phyloP scores from a whole-genome alignment of 805 yeast species.

The Saturnispora silvae region DNA sequence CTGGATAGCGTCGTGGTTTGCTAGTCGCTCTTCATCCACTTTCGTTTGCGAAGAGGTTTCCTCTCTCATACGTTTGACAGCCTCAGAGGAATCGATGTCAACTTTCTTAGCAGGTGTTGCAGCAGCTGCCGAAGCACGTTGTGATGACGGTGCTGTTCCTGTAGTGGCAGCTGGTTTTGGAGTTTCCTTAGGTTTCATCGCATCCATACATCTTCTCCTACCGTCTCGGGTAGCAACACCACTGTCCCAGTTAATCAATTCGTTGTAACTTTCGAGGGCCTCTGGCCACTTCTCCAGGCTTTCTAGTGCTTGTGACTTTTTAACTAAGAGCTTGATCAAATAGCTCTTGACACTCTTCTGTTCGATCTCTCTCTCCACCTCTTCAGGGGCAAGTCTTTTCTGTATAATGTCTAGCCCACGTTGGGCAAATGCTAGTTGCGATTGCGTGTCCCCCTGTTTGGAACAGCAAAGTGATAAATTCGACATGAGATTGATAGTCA shows the following conservation, averaged over 20 bases:
- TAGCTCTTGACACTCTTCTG: slow-evolving; percentile 50
- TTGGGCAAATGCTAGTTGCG: slow-evolving; percentile 33
- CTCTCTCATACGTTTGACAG: slow-evolving; percentile 4
- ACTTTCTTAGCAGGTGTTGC: neutral
- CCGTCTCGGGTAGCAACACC: slow-evolving; percentile 65
- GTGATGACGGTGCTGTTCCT: slow-evolving; percentile 5
- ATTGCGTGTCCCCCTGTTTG: slow-evolving; percentile 60
- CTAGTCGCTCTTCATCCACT: slow-evolving; percentile 47
- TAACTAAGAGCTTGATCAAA: slow-evolving; percentile 59
- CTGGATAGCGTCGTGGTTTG: slow-evolving; percentile 54
- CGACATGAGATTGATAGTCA: slow-evolving; percentile 58
- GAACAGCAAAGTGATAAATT: slow-evolving; percentile 61
- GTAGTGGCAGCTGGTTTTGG: slow-evolving; percentile 23
- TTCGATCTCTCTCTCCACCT: slow-evolving; percentile 26
- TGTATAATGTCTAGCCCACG: slow-evolving; percentile 36
- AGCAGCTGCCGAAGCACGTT: slow-evolving; percentile 7
- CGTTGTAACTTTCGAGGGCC: slow-evolving; percentile 52
- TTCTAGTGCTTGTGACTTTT: slow-evolving; percentile 80
- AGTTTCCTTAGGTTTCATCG: slow-evolving; percentile 30
- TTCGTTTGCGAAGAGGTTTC: slow-evolving; percentile 10
- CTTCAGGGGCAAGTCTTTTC: slow-evolving; percentile 22
- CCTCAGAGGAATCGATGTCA: slow-evolving; percentile 1
- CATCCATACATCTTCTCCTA: slow-evolving; percentile 62
- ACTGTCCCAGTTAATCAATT: slow-evolving; percentile 57
- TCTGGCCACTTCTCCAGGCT: slow-evolving; percentile 58